Percentiles rank a stretch among this genome's conserved stretches.
Evolutionary conservation across 768 basidiomycete species (phyloP).

Genomic region (Gyrodon lividus): DNA sequence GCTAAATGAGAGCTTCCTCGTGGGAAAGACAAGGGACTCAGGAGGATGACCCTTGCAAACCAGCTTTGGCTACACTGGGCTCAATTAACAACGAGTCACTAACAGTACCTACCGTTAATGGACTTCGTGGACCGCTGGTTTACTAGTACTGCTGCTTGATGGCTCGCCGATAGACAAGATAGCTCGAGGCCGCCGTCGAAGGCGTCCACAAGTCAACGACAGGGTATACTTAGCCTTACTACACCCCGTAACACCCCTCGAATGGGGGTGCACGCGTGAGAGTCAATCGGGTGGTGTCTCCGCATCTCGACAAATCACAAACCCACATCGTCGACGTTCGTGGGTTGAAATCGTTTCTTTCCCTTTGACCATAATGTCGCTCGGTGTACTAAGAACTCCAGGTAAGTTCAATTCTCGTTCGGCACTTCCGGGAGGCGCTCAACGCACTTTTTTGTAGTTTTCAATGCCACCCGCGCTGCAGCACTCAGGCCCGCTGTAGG

Average conservation of each 20-base stretch:
- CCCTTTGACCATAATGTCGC: conserved; percentile 45
- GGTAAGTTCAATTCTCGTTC: conserved; percentile 21
- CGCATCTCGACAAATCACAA: not conserved
- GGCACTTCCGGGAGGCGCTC: not conserved
- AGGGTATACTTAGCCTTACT: no score
- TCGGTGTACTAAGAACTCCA: conserved; percentile 37
- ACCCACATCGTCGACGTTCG: not conserved
- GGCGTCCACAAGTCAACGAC: not conserved
- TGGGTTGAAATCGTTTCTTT: not conserved
- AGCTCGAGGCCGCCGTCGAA: no score
- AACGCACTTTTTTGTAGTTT: conserved; percentile 22
- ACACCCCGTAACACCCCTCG: not conserved
- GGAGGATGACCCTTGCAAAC: not conserved
- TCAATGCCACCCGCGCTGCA: conserved; percentile 42
- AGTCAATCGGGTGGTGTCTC: not conserved
- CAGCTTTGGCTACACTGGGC: not conserved
- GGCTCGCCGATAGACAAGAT: no score
- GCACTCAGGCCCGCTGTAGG: conserved; percentile 46
- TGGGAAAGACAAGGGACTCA: conserved; percentile 23
- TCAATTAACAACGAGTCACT: not conserved
- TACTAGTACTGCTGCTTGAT: no score
- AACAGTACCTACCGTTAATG: not conserved
- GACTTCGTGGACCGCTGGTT: not conserved
- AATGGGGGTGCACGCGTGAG: not conserved
- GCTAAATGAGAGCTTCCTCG: conserved; percentile 19